These are phyloP conservation scores for Pichia gijzeniarum DNA, from an alignment of 805 yeast species.

Conservation along the genomic window DNA sequence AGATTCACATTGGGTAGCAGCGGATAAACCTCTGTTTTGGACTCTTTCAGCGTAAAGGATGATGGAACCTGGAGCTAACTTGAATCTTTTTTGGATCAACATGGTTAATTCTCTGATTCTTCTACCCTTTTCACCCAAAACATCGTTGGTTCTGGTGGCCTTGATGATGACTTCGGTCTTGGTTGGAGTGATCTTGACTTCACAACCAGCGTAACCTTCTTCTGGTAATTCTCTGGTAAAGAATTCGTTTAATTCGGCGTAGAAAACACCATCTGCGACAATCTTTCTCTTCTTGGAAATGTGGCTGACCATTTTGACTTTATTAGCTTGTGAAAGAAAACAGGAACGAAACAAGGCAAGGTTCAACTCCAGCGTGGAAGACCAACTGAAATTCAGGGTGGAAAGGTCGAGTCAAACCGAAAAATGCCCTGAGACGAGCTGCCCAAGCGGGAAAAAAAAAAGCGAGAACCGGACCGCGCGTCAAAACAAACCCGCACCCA, in stretches of 20 bases:
- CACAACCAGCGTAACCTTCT: slow-evolving; percentile 99
- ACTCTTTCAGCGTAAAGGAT: slow-evolving; percentile 98
- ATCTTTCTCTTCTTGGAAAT: slow-evolving; percentile 98
- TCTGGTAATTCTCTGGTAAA: slow-evolving; percentile 99
- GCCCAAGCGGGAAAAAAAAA: slow-evolving; percentile 1
- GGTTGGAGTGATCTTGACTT: slow-evolving; percentile 97
- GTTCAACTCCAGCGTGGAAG: no score
- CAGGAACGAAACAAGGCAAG: no score
- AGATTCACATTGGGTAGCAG: slow-evolving; percentile 99
- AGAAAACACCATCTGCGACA: slow-evolving; percentile 99
- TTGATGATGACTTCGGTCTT: slow-evolving; percentile 97
- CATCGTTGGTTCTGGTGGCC: slow-evolving; percentile 98
- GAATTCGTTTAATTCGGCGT: slow-evolving; percentile 99
- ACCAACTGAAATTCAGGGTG: background rate
- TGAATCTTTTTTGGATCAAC: slow-evolving; percentile 98
- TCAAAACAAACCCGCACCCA: no score
- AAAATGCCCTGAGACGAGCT: no score
- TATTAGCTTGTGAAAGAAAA: background rate
- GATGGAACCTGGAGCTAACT: slow-evolving; percentile 86
- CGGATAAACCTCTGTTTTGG: slow-evolving; percentile 98
- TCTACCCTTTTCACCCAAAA: slow-evolving; percentile 99
- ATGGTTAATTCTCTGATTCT: slow-evolving; percentile 98
- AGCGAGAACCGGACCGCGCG: background rate
- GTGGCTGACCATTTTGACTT: slow-evolving; percentile 31
- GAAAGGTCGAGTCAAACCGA: no score